Evolutionary conservation across 176 grass and related monocot species (phyloP), one percentile per base, ranked within the genome.

Genomic region (Puya raimondii): DNA sequence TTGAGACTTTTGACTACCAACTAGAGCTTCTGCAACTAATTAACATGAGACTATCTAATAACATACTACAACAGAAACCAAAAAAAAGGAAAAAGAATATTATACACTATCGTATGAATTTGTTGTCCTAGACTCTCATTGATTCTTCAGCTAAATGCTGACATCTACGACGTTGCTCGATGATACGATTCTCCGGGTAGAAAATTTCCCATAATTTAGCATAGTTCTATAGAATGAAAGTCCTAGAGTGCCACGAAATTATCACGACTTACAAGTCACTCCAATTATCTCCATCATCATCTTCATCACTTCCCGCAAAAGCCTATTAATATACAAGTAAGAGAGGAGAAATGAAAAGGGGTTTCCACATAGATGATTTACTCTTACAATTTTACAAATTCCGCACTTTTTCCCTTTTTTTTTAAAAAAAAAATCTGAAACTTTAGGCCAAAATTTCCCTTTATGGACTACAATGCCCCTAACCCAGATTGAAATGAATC

Each of bases 241-340:
- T 48, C 68, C 67, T 69, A 78, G 72, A 75, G 63, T 64, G 16
- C 16, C 21, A 22, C 63, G 72, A 75, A 33, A n/a, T 53, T 2
- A 20, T 15, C 14, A 9, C 21, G 12, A 20, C 20, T 61, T 76
- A 93, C 56, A 82, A 81, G 70, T 99, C 95, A 12, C 95, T 94
- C 95, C 95, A 99, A 52, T 74, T 86, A 86, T 99, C 95, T 77
- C 15, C 75, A 48, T 61, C 56, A n/a, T 64, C 89, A 25, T 99
- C 95, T 14, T 99, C 95, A 1, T 99, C 95, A 21, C 95, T 94
- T 78, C 95, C 95, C 12, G 83, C 95, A 77, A 65, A 73, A 59
- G 87, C 95, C 95, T 99, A 74, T 69, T 79, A 7, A 23, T 50
- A 84, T 63, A 53, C 48, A 61, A 49, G 42, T 66, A 15, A 65